phyloP scores from a whole-genome alignment of 2,329 filamentous ascomycete genomes.

The Pochonia chlamydosporia region DNA sequence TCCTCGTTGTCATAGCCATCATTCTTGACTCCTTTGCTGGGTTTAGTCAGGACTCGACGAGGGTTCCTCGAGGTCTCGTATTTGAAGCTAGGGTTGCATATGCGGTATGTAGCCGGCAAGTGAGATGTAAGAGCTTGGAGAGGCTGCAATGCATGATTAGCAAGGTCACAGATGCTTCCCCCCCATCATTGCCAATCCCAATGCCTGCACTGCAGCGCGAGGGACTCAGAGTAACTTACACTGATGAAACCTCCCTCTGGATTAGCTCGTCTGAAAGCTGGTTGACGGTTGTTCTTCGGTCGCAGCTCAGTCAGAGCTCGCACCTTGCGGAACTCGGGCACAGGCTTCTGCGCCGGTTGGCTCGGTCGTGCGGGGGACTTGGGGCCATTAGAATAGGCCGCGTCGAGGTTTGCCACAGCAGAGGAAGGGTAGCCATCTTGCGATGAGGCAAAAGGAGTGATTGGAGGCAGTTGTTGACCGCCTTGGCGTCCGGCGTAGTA shows the following conservation, averaged over 20 bases:
- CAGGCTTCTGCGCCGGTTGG: conserved; percentile 50
- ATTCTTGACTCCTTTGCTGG: conserved; percentile 97
- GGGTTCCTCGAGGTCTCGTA: conserved; percentile 98
- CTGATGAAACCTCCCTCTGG: conserved; percentile 98
- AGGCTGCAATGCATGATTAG: conserved; percentile 50
- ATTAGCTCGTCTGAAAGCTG: conserved; percentile 85
- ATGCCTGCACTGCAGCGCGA: not conserved
- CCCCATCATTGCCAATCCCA: too few species aligned
- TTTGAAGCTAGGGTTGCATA: conserved; percentile 97
- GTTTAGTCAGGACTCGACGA: conserved; percentile 90
- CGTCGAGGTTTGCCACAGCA: conserved; percentile 65
- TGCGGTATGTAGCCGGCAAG: conserved; percentile 90
- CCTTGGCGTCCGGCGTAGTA: conserved; percentile 48
- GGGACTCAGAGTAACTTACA: conserved; percentile 46
- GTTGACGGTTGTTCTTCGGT: conserved; percentile 80
- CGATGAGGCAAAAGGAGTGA: conserved; percentile 61
- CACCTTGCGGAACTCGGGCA: conserved; percentile 84
- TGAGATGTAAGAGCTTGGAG: conserved; percentile 93
- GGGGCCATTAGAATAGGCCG: conserved; percentile 51
- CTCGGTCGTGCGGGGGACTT: conserved; percentile 53
- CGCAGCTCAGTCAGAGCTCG: conserved; percentile 67
- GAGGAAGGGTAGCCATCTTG: conserved; percentile 71
- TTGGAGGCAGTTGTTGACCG: conserved; percentile 65
- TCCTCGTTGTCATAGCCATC: conserved; percentile 99
- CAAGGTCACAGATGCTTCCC: not conserved